These are phyloP conservation scores for Paxillus ammoniavirescens DNA, from an alignment of 768 basidiomycete species.

Conservation along the genomic window DNA sequence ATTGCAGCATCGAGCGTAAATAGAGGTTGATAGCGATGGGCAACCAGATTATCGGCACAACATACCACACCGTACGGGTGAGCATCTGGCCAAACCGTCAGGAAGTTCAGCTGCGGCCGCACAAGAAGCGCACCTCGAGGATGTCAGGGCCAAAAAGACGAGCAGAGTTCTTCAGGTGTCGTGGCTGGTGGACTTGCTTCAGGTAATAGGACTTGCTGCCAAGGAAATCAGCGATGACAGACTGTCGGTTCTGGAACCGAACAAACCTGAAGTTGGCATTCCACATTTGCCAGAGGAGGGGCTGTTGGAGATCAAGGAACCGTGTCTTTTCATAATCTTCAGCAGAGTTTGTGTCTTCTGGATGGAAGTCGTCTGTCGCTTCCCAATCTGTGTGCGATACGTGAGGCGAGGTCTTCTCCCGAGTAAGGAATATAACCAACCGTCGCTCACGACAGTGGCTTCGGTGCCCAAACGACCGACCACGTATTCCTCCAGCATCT, in stretches of 20 bases:
- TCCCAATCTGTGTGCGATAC: conserved; percentile 67
- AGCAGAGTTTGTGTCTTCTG: conserved; percentile 80
- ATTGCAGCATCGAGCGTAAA: conserved; percentile 80
- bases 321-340: conserved; percentile 86
- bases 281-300: conserved; percentile 86
- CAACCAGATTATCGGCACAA: conserved; percentile 88
- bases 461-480: conserved; percentile 81
- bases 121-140: conserved; percentile 61
- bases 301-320: conserved; percentile 88
- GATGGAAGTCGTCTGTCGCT: conserved; percentile 84
- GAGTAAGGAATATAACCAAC: conserved; percentile 41
- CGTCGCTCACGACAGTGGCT: conserved; percentile 74
- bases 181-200: conserved; percentile 94
- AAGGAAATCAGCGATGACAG: conserved; percentile 1
- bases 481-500: conserved; percentile 85
- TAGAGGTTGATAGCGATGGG: conserved; percentile 83
- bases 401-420: conserved; percentile 7
- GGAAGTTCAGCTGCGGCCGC: neutral
- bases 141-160: conserved; percentile 80
- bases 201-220: conserved; percentile 91
- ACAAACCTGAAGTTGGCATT: conserved; percentile 75
- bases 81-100: conserved; percentile 48
- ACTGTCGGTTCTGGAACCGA: neutral
- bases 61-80: conserved; percentile 90
- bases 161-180: conserved; percentile 80